A percentile compares a stretch with the other conserved stretches of the same genome.
Conservation (phyloP, 1,284 basidiomycete species). For the Ganoderma meredithae region DNA sequence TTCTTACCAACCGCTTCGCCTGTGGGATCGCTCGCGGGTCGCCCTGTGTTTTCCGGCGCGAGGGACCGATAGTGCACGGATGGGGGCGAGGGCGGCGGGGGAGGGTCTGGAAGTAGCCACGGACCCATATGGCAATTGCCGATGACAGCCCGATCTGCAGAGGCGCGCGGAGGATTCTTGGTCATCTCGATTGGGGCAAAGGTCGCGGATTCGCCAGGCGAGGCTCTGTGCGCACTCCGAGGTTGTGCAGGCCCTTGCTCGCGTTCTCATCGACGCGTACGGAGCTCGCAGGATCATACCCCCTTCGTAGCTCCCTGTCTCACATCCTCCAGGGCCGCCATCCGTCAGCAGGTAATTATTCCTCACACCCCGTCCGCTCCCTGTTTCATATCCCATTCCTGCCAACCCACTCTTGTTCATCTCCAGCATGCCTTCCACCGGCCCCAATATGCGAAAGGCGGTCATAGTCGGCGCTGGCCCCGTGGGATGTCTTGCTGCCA, state of each 20-base stretch:
- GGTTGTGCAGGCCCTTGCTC: not conserved
- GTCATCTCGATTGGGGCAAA: slow-evolving; percentile 15
- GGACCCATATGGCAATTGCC: slow-evolving; percentile 32
- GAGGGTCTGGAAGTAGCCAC: slow-evolving; percentile 9
- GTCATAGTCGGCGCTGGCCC: slow-evolving; percentile 89
- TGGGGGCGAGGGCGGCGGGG: not conserved
- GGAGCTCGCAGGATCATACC: not conserved
- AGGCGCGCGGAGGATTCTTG: slow-evolving; percentile 18
- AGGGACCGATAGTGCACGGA: not conserved
- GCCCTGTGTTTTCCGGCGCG: not conserved
- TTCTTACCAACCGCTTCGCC: slow-evolving; percentile 13
- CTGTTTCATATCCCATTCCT: slow-evolving; percentile 22
- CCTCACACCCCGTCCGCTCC: slow-evolving; percentile 17
- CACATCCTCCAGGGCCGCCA: slow-evolving; percentile 3
- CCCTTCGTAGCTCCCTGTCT: slow-evolving; percentile 5
- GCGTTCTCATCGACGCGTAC: slow-evolving; percentile 10
- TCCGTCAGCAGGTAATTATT: slow-evolving; percentile 17
- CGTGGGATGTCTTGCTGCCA: slow-evolving; percentile 92
- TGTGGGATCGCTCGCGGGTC: not conserved
- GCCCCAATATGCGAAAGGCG: slow-evolving; percentile 48
- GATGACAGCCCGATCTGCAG: slow-evolving; percentile 27
- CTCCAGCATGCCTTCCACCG: slow-evolving; percentile 23
- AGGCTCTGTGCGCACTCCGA: not conserved
- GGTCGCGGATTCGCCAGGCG: slow-evolving; percentile 21
- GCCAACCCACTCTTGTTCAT: slow-evolving; percentile 18